Base-by-base conservation (phyloP, 352 stramenopile species). In the Globisporangium heterothallicum region DNA sequence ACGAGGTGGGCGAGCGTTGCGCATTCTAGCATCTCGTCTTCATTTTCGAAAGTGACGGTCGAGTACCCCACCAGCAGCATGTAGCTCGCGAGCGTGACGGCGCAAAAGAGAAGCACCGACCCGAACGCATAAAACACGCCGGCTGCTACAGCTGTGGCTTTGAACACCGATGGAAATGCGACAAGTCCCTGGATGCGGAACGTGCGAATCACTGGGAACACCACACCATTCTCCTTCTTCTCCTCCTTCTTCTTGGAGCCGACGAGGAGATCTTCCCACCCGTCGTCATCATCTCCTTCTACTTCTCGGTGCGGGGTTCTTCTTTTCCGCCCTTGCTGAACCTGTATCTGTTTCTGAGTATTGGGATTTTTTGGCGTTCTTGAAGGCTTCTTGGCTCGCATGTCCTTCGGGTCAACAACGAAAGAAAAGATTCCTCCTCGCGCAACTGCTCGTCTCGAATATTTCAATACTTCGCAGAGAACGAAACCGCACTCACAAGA, bases 21-120 rank as follows among this genome's bases (percentile, higher is more conserved):
- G 49, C 49, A 56, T 47, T 56, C 49, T 27, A 56, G 49, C 49
- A 56, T 56, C n/a, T 56, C 49, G 27, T 56, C 49, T 22, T 48
- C 49, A 14, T 21, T 48, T 42, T 48, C 49, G 26, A 24, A 29
- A 16, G 49, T 13, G 14, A 19, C 14, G 22, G 10, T 29, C 2
- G 38, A 41, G 27, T n/a, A 25, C n/a, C 34, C 19, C 49, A 56
- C 34, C 14, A 56, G 47, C 47, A 53, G 25, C 21, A 25, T 22
- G 47, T 27, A 45, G 34, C 24, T 32, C 9, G 22, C 47, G 30
- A 53, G 47, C 24, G 47, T 21, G 14, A 34, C 49, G 26, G 36
- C 21, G 26, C 49, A 56, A 29, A 56, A 56, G 38, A 56, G 49
- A 47, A 56, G 38, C 27, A 41, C 49, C 16, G 36, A 42, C 36